Conservation (phyloP, 176 grass and related monocot genomes). For the Oryza australiensis region DNA sequence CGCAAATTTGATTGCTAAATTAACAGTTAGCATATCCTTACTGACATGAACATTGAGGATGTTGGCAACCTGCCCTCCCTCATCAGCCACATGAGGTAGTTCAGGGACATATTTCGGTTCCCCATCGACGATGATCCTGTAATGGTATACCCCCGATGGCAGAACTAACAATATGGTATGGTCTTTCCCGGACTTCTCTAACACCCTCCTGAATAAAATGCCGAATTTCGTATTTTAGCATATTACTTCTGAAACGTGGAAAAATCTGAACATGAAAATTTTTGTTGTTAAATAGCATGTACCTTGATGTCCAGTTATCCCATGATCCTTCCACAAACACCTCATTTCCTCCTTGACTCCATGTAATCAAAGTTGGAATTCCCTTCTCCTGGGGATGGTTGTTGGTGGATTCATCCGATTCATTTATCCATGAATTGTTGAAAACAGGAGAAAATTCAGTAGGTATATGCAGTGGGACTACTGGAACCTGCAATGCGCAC, state of each 20-base stretch:
- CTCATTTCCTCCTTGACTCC: conserved; percentile 76
- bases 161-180: conserved; percentile 64
- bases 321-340: conserved; percentile 90
- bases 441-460: conserved; percentile 51
- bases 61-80: conserved; percentile 63
- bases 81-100: conserved; percentile 56
- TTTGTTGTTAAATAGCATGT: not conserved
- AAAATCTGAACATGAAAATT: not conserved
- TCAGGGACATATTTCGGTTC: conserved; percentile 62
- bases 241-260: not conserved
- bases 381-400: conserved; percentile 42
- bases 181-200: conserved; percentile 79
- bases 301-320: conserved; percentile 95
- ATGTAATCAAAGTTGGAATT: conserved; percentile 80
- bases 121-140: conserved; percentile 72
- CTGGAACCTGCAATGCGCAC: conserved; percentile 60
- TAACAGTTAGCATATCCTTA: conserved; percentile 31
- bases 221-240: conserved; percentile 11
- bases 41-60: conserved; percentile 92
- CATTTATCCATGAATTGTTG: conserved; percentile 49
- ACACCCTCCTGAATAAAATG: conserved; percentile 46
- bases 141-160: conserved; percentile 78
- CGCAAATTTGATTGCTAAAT: conserved; percentile 32
- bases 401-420: conserved; percentile 37
- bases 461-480: conserved; percentile 62